These are phyloP conservation scores for Olyra latifolia DNA, from an alignment of 176 grass and related monocot genomes.

Conservation along the genomic window DNA sequence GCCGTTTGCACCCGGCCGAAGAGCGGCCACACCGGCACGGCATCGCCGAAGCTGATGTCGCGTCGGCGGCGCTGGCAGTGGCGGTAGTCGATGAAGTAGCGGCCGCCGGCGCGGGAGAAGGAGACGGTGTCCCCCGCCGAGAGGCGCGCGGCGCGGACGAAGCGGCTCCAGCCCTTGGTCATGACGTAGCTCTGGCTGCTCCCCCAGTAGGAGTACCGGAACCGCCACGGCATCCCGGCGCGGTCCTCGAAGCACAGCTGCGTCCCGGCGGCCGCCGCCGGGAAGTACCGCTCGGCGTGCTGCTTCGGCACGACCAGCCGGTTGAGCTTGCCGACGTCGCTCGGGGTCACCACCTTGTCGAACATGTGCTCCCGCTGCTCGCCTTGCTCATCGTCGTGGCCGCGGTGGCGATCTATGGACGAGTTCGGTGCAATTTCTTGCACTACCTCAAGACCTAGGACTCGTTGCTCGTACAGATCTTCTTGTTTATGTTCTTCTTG, in stretches of 20 bases:
- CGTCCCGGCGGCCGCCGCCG: slow-evolving; percentile 40
- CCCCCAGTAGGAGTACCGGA: slow-evolving; percentile 80
- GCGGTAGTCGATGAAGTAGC: slow-evolving; percentile 42
- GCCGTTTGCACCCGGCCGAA: neutral
- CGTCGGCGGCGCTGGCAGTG: slow-evolving; percentile 26
- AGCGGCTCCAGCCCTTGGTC: slow-evolving; percentile 84
- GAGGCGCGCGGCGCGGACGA: slow-evolving; percentile 59
- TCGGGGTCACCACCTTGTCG: slow-evolving; percentile 80
- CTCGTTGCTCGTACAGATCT: neutral
- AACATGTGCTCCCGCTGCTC: slow-evolving; percentile 59
- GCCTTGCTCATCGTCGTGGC: neutral
- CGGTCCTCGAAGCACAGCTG: slow-evolving; percentile 56
- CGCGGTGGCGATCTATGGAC: neutral
- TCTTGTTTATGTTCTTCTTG: slow-evolving; percentile 22
- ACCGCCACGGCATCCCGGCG: slow-evolving; percentile 47
- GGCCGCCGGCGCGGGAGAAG: slow-evolving; percentile 46
- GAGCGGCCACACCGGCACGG: neutral
- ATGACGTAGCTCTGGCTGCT: slow-evolving; percentile 89
- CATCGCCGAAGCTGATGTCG: slow-evolving; percentile 23
- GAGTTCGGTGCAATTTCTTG: neutral
- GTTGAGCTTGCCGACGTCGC: slow-evolving; percentile 90
- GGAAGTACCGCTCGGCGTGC: slow-evolving; percentile 71
- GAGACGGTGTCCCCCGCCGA: slow-evolving; percentile 60
- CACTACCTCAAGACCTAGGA: neutral
- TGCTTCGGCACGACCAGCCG: slow-evolving; percentile 86